Base-by-base conservation (phyloP, 2,329 filamentous ascomycete species). In the Colletotrichum sp. region DNA sequence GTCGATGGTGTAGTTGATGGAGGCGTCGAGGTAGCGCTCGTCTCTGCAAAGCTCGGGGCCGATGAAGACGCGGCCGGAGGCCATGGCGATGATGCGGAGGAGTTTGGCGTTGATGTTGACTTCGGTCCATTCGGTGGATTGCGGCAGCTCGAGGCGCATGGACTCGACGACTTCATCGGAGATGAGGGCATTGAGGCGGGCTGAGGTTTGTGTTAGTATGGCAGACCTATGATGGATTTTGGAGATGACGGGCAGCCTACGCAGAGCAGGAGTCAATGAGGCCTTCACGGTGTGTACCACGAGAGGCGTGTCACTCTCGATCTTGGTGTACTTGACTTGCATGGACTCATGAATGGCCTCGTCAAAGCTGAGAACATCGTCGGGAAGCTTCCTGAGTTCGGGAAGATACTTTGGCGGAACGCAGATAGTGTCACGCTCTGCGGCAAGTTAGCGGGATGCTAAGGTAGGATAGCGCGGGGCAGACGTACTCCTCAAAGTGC, bases 61-160 rank as follows among this genome's bases (percentile, higher is more conserved):
- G 55, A 89, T 83, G 72, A 90, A 90, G 49, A 89, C 80, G 12
- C 86, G 83, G 8, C 88, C 88, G 0, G 87, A 88, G 3, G 87
- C 84, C 75, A 85, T 85, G 73, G 86, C 87, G 4, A 90, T 84
- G 39, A 90, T 85, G 57, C 86, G 85, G 5, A 89, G 82, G 6
- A 90, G 79, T 13, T 82, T 84, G n/a, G 81, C 68, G 80, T 87
- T 83, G 62, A 88, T 84, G 32, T 83, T 83, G 55, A 88, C 79
- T 2, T 82, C 72, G 1, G 82, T 87, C 86, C 87, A 89, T 62
- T 86, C 83, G 15, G 81, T 77, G 69, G 82, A 83, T 2, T 81
- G 79, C 0, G 84, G 84, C 3, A 89, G 75, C 57, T 84, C 84
- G 5, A 81, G 77, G 3, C 71, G 74, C 66, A 88, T 79, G 1